phyloP scores from a whole-genome alignment of 2,329 filamentous ascomycete species.

The Botrytis byssoidea region DNA sequence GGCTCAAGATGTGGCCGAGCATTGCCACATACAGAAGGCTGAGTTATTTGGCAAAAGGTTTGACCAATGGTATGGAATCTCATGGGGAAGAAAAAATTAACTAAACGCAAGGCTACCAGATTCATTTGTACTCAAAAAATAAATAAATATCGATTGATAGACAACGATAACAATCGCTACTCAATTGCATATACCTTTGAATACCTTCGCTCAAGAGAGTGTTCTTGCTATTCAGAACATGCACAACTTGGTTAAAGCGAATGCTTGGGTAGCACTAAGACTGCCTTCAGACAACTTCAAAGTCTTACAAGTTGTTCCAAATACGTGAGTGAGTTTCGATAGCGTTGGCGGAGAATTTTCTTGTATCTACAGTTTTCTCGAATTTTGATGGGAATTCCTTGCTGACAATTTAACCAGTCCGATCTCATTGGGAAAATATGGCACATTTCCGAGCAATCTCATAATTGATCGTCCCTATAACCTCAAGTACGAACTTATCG shows the following conservation, averaged over 20 bases:
- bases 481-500: slow-evolving; percentile 85
- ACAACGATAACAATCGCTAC: not conserved
- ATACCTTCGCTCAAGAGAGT: not conserved
- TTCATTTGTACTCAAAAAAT: not conserved
- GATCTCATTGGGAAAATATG: slow-evolving; percentile 89
- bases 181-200: not conserved
- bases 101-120: slow-evolving; percentile 13
- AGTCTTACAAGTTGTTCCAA: slow-evolving; percentile 57
- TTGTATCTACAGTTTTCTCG: slow-evolving; percentile 7
- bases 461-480: slow-evolving; percentile 89
- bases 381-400: not conserved
- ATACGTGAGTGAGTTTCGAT: slow-evolving; percentile 51
- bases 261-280: slow-evolving; percentile 59
- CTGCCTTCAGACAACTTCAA: slow-evolving; percentile 58
- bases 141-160: not conserved
- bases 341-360: slow-evolving; percentile 29
- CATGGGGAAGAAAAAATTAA: not conserved
- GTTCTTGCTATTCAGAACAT: slow-evolving; percentile 26
- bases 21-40: not conserved
- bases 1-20: not conserved
- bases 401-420: slow-evolving; percentile 53
- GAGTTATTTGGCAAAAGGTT: not conserved
- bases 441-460: slow-evolving; percentile 83
- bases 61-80: not conserved
- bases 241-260: slow-evolving; percentile 49